Evolutionary conservation across 1,139 yeast species (phyloP), one percentile per base, ranked within the genome.

Genomic region (Yamadazyma songkhlaensis): DNA sequence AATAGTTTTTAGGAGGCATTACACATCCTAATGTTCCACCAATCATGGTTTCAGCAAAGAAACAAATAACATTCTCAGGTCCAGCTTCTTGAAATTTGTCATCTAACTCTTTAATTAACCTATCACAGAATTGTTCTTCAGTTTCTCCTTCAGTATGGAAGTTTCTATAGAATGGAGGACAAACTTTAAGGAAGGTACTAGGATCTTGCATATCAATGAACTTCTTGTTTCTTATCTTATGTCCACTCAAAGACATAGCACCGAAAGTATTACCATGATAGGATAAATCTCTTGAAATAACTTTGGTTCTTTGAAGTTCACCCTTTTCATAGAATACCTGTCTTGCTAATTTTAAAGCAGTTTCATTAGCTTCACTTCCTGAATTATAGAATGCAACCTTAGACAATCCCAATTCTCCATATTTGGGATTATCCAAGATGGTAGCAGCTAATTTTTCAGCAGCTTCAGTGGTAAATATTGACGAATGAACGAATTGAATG

Each of bases 211-310:
- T 65, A 31, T 64, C 71, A 31, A 57, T 48, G 48, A 70, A 74
- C 15, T 60, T 57, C 12, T 54, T 54, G 32, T 63, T 62, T 53
- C 78, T 64, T 10, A 8, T 13, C 15, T 64, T 43, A 42, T 68
- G 67, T 35, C 68, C 69, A 34, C 64, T 63, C 47, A 78, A 57
- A 3, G 81, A 69, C 43, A 76, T 56, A 15, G 80, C 67, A 39
- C 79, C 83, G 37, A 74, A 53, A 28, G 80, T 71, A 59, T 62
- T 77, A 6, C 83, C 83, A 52, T 78, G 84, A 58, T 77, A 78
- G 2, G 80, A 66, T 42, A 67, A 67, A 22, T 59, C 60, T 59
- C 83, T 67, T 9, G 77, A 67, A 41, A 78, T 72, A 42, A 73
- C 69, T 49, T 71, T 72, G 49, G 57, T 55, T 53, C 78, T 71